Evolutionary conservation across 495 filamentous ascomycete species (phyloP).

Genomic region (Neurospora sp.): DNA sequence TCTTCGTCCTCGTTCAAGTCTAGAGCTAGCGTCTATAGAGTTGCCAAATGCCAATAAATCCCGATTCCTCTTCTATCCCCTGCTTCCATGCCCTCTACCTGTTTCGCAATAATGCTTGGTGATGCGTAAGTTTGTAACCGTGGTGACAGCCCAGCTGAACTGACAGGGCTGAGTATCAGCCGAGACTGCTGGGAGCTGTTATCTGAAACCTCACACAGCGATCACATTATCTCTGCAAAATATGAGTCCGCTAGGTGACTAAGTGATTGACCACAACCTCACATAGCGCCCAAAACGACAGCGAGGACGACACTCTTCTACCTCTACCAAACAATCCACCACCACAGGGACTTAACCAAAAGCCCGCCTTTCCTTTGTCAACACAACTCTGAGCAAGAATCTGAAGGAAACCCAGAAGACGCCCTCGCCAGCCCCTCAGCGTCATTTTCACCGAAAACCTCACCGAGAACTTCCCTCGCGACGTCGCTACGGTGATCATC

Average conservation of each 20-base stretch:
- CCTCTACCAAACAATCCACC: too few relatives aligned
- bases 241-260: neutral
- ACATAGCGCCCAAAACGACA: neutral
- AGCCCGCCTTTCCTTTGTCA: neutral
- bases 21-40: neutral
- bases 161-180: neutral
- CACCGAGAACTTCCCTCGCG: neutral
- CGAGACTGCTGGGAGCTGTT: neutral
- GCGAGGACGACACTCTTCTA: neutral
- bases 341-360: too few relatives aligned
- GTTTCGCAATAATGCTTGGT: neutral
- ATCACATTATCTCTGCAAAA: neutral
- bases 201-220: neutral
- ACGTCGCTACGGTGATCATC: neutral
- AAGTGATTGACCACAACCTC: neutral
- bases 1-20: neutral
- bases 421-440: neutral
- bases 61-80: too few relatives aligned
- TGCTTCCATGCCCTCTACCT: neutral
- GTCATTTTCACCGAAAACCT: neutral
- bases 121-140: neutral
- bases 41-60: rapidly evolving
- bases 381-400: too few relatives aligned
- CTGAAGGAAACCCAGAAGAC: neutral
- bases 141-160: neutral